These are phyloP conservation scores for Aspergillus nidulans DNA, from an alignment of 495 filamentous ascomycete species.

Conservation along the genomic window DNA sequence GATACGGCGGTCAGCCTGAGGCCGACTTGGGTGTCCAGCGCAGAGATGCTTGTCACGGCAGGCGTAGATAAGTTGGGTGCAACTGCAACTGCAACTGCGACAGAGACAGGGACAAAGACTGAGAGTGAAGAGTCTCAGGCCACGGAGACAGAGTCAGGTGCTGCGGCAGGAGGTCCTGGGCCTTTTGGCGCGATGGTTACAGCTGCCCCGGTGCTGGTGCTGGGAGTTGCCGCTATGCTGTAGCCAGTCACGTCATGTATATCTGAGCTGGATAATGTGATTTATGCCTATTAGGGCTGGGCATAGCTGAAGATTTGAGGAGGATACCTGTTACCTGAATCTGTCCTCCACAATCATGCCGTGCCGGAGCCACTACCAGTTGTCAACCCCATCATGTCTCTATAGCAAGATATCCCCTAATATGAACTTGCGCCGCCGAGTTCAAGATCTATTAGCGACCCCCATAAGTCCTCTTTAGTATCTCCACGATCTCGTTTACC, in stretches of 20 bases:
- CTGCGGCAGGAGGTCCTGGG: background rate
- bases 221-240: background rate
- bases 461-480: slow-evolving; percentile 24
- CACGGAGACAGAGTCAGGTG: background rate
- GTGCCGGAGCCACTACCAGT: too few relatives aligned
- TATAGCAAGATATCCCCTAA: too few relatives aligned
- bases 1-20: background rate
- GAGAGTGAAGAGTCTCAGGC: background rate
- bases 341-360: too few relatives aligned
- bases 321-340: too few relatives aligned
- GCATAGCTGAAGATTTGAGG: too few relatives aligned
- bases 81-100: background rate
- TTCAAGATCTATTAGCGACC: too few relatives aligned
- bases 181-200: background rate
- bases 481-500: slow-evolving; percentile 36
- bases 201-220: background rate
- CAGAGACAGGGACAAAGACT: too few relatives aligned
- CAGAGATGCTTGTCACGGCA: background rate
- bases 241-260: too few relatives aligned
- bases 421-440: too few relatives aligned
- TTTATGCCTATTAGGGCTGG: too few relatives aligned
- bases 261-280: too few relatives aligned
- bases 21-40: background rate
- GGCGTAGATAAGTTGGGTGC: background rate
- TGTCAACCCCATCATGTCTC: too few relatives aligned